phyloP scores from a whole-genome alignment of 768 basidiomycete genomes.

The Boletus insuetus region DNA sequence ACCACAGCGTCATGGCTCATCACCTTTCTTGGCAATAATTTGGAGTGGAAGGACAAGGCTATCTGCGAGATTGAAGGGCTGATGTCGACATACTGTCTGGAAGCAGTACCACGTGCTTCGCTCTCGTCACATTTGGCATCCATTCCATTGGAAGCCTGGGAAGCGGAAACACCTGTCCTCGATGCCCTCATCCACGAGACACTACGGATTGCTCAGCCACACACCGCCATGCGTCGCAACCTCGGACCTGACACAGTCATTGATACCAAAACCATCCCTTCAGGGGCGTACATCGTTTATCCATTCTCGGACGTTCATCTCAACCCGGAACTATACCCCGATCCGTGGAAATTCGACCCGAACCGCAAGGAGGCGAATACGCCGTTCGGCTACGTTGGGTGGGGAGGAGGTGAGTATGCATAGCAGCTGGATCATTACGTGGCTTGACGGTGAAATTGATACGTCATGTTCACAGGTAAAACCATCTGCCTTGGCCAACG shows the following conservation, averaged over 20 bases:
- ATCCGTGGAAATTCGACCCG: conserved; percentile 80
- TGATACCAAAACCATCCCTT: conserved; percentile 65
- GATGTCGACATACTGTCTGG: conserved; percentile 40
- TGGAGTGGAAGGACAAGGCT: conserved; percentile 64
- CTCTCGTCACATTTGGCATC: conserved; percentile 49
- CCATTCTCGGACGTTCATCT: conserved; percentile 81
- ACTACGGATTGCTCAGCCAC: conserved; percentile 74
- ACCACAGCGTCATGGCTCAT: conserved; percentile 79
- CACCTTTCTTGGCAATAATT: conserved; percentile 66
- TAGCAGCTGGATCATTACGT: conserved; percentile 17
- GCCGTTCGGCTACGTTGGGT: conserved; percentile 66
- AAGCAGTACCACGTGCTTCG: conserved; percentile 23
- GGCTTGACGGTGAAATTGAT: conserved; percentile 9
- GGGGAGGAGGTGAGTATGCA: conserved; percentile 69
- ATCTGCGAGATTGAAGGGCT: conserved; percentile 57
- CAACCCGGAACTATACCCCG: conserved; percentile 64
- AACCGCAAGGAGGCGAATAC: conserved; percentile 45
- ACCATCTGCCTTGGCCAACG: conserved; percentile 71
- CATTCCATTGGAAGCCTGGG: conserved; percentile 70
- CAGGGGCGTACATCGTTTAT: conserved; percentile 74
- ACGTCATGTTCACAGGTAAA: conserved; percentile 48
- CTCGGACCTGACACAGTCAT: conserved; percentile 70
- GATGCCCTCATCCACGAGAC: conserved; percentile 77
- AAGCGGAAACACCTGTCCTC: conserved; percentile 62
- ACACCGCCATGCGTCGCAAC: conserved; percentile 79